These are phyloP conservation scores for Ceratocystis cubensis DNA, from an alignment of 2,329 filamentous ascomycete species.

Conservation along the genomic window DNA sequence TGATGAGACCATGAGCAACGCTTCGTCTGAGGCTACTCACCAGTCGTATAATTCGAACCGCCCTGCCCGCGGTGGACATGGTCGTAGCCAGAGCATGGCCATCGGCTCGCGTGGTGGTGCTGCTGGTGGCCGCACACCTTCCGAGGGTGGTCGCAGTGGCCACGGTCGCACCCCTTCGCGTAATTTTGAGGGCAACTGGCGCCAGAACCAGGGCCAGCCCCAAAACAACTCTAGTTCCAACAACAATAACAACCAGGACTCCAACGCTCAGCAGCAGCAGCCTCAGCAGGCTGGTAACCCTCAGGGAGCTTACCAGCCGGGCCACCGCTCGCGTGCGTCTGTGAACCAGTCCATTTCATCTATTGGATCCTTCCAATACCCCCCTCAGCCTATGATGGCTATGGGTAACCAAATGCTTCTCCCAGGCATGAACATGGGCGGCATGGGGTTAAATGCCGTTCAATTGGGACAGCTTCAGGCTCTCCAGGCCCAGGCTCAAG, in stretches of 20 bases:
- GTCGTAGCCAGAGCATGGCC: constrained; percentile 86
- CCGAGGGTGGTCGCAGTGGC: constrained; percentile 57
- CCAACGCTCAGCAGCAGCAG: constrained; percentile 20
- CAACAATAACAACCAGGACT: constrained; percentile 11
- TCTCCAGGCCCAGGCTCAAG: constrained; percentile 66
- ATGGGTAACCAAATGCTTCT: constrained; percentile 77
- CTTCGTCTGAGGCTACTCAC: constrained; percentile 28
- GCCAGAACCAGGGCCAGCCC: constrained; percentile 51
- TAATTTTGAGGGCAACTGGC: constrained; percentile 98
- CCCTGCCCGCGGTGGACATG: constrained; percentile 48
- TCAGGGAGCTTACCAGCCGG: constrained; percentile 65
- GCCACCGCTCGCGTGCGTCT: constrained; percentile 75
- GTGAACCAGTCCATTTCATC: constrained; percentile 67
- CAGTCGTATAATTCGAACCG: constrained; percentile 33
- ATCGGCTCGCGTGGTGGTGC: constrained; percentile 58
- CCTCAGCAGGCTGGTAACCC: constrained; percentile 40
- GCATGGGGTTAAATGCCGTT: constrained; percentile 65
- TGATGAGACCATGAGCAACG: constrained; percentile 33
- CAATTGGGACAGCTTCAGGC: constrained; percentile 86
- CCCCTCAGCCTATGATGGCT: constrained; percentile 76
- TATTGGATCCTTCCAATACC: constrained; percentile 80
- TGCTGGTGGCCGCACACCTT: constrained; percentile 46
- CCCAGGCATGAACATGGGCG: constrained; percentile 63
- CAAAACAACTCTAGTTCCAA: not conserved
- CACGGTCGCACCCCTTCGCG: constrained; percentile 75